Evolutionary conservation across 2,329 filamentous ascomycete species (phyloP), one percentile per base, ranked within the genome.

Genomic region (Shiraia sp.): DNA sequence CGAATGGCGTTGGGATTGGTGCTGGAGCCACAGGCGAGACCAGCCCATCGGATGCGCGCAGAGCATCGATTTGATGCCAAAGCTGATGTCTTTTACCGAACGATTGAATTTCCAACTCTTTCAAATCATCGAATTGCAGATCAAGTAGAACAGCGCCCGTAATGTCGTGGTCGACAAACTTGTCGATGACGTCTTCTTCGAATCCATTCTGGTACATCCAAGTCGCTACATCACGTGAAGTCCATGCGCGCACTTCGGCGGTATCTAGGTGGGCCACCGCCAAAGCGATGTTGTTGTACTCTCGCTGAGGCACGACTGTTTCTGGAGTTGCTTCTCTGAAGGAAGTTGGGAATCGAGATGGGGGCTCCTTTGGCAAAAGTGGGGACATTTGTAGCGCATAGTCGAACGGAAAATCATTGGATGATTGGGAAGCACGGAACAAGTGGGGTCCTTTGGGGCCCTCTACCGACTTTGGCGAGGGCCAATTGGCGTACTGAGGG

Each of bases 81-180:
- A 92, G 74, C 59, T 83, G 84, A 55, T 87, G 89, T 46, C 88
- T 79, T 56, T 91, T 86, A 30, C 88, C 88, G 62, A 93, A 92
- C 1, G 88, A 92, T 45, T 80, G 77, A 41, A 93, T 92, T 53
- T 85, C 85, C 13, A 93, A 78, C 69, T 93, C 88, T 66, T 86
- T 86, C 42, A 93, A 74, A 58, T 93, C 91, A 51, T 95, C 90
- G 55, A 92, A 91, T 63, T 95, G 90, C 30, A 99, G 75, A n/a
- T 92, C 90, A 37, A 95, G 83, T 14, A 97, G 75, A 41, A 97
- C 88, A 4, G 83, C 79, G 10, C 92, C 92, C 17, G 86, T 90
- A 67, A 99, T 96, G 64, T 99, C 92, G 68, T 99, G 95, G 59
- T 87, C 81, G 48, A 91, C 79, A 61, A 99, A 96, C 56, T 87